Base-by-base conservation (phyloP, 805 yeast species). In the Candida silvatica region DNA sequence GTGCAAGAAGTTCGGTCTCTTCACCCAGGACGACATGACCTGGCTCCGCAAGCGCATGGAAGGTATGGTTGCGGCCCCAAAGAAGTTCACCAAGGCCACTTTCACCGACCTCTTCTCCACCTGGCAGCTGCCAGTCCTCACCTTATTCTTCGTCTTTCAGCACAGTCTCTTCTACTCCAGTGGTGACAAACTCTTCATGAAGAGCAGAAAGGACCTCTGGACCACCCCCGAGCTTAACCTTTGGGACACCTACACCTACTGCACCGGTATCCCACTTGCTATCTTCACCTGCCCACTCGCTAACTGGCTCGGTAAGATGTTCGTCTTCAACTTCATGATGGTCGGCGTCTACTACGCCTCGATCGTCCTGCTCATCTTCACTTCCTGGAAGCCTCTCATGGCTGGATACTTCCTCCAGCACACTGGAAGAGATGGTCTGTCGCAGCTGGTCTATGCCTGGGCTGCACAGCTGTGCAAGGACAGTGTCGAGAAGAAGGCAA, bases 21-120 rank as follows among this genome's bases (percentile, higher is more conserved):
- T 68, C 38, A 53, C 52, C 3, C 64, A 64, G 28, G 54, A 54
- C 20, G 76, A 71, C 37, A 58, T 58, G 41, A 37, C 58, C 20
- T 63, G 69, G 26, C 75, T 71, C 0, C 51, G 67, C 37, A 73
- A 67, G 42, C 58, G 77, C 51, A 49, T 69, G 42, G 62, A 45
- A 37, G 42, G 46, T 17, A 41, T 39, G 17, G 41, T 46, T 17
- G 44, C 61, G 30, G 51, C 54, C 35, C 64, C 65, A 16, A 67
- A 69, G 12, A 67, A 58, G 41, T 54, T 66, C 42, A 66, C 64
- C 36, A 57, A 61, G 4, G 49, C 64, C 14, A 46, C 48, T 2
- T 32, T 56, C 5, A 69, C 62, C 34, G 73, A 72, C 14, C 60
- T 73, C 0, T 59, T 69, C 40, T 52, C 57, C 17, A 50, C 63